Conservation (phyloP, 2,329 filamentous ascomycete genomes). For the Trichoderma lentiforme region DNA sequence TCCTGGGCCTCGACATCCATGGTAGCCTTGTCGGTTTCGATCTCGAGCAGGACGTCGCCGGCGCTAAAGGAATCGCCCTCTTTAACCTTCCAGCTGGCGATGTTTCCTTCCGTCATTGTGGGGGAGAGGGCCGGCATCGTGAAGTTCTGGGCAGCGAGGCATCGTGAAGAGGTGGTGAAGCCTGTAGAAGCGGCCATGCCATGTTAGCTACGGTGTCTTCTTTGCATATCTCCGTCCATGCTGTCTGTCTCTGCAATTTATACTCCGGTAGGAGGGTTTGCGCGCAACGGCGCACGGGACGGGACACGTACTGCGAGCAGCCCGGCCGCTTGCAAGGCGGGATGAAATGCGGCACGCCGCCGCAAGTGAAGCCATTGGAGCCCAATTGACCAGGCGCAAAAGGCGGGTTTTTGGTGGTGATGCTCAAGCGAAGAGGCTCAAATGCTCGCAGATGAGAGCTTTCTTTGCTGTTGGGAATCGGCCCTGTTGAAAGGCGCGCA, state of each 20-base stretch:
- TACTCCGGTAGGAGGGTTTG: constrained; percentile 2
- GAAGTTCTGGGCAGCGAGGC: constrained; percentile 77
- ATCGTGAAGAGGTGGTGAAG: constrained; percentile 59
- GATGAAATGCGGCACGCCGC: constrained; percentile 62
- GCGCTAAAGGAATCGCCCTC: constrained; percentile 80
- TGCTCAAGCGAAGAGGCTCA: constrained; percentile 24
- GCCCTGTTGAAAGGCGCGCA: constrained; percentile 30
- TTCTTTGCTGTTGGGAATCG: constrained; percentile 34
- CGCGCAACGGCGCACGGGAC: not conserved
- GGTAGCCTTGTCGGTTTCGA: constrained; percentile 90
- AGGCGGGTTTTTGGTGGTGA: constrained; percentile 19
- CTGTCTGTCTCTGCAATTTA: too few species aligned
- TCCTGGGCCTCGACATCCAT: constrained; percentile 96
- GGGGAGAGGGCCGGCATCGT: constrained; percentile 88
- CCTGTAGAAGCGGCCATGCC: constrained; percentile 41
- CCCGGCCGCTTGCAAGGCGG: constrained; percentile 50
- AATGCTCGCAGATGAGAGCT: constrained; percentile 24
- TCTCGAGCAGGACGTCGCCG: constrained; percentile 84
- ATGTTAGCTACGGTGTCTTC: not conserved
- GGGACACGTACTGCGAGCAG: constrained; percentile 53
- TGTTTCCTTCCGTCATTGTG: constrained; percentile 92
- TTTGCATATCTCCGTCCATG: not conserved
- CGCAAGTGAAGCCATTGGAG: constrained; percentile 63
- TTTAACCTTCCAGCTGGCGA: constrained; percentile 79
- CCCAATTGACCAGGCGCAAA: constrained; percentile 24